These are phyloP conservation scores for Elsinoe necatrix DNA, from an alignment of 2,329 filamentous ascomycete genomes.

Conservation along the genomic window DNA sequence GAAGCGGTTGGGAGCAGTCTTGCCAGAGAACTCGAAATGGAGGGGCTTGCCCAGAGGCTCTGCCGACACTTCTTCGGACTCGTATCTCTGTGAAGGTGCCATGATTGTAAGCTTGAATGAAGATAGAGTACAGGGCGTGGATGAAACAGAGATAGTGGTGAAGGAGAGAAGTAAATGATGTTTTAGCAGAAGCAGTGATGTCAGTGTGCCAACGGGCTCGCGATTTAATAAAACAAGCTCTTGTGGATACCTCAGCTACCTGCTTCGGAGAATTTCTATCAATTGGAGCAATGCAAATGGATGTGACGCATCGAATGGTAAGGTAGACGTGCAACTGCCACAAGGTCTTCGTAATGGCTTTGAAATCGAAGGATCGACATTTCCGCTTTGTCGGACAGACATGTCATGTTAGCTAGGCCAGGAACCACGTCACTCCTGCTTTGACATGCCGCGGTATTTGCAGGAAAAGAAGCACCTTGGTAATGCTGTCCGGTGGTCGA, in stretches of 20 bases:
- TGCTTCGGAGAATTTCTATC: slow-evolving; percentile 7
- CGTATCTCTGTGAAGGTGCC: slow-evolving; percentile 32
- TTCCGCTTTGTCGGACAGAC: neutral
- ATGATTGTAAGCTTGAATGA: slow-evolving; percentile 23
- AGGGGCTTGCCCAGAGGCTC: slow-evolving; percentile 37
- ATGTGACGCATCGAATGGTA: neutral
- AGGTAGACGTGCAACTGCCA: neutral
- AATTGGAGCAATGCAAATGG: neutral
- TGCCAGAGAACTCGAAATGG: slow-evolving; percentile 41
- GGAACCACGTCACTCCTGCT: slow-evolving; percentile 3
- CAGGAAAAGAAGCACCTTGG: neutral
- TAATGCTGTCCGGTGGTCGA: neutral
- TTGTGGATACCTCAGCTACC: neutral
- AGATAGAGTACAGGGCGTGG: neutral
- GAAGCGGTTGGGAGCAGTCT: slow-evolving; percentile 55
- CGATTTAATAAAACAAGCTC: neutral
- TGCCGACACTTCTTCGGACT: slow-evolving; percentile 34
- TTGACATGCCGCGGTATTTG: neutral
- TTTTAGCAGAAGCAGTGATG: neutral
- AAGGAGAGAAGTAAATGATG: neutral
- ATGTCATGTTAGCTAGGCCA: slow-evolving; percentile 5
- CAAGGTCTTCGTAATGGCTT: slow-evolving; percentile 6
- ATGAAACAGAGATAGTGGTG: neutral
- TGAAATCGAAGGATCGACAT: slow-evolving; percentile 9
- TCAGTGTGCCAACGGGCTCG: neutral